Conservation (phyloP, 768 basidiomycete species). For the Naganishia vaughanmartiniae region DNA sequence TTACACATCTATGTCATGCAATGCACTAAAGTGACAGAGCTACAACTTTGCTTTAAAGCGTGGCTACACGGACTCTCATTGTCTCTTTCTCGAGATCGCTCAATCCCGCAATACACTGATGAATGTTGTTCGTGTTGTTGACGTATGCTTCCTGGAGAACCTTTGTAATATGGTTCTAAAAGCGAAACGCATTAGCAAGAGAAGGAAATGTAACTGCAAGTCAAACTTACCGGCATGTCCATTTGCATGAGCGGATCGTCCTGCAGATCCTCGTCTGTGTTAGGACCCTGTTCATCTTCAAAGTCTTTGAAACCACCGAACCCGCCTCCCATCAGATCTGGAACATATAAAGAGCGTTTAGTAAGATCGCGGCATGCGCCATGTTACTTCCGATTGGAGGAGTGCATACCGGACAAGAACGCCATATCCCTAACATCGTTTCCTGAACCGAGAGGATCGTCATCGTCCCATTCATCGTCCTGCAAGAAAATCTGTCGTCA, state of each 20-base stretch:
- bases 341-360: background rate
- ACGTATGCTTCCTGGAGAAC: slow-evolving; percentile 51
- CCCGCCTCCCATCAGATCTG: slow-evolving; percentile 70
- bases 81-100: slow-evolving; percentile 48
- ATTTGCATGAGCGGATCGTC: slow-evolving; percentile 82
- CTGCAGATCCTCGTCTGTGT: slow-evolving; percentile 80
- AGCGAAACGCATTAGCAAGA: background rate
- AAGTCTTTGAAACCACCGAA: slow-evolving; percentile 56
- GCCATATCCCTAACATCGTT: slow-evolving; percentile 69
- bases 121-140: slow-evolving; percentile 45
- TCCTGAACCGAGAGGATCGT: slow-evolving; percentile 62
- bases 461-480: slow-evolving; percentile 92
- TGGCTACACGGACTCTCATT: slow-evolving; percentile 29
- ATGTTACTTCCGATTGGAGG: background rate
- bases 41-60: slow-evolving; percentile 2
- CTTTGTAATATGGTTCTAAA: slow-evolving; percentile 47
- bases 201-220: background rate
- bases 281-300: slow-evolving; percentile 74
- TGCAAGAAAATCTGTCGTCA: slow-evolving; percentile 22
- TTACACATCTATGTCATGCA: background rate
- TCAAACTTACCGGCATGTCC: slow-evolving; percentile 64
- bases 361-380: slow-evolving; percentile 17
- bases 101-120: slow-evolving; percentile 43
- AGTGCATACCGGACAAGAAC: slow-evolving; percentile 64
- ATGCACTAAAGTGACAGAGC: background rate